Percentiles rank a stretch among this genome's conserved stretches.
Conservation (phyloP, 2,329 filamentous ascomycete species). For the Diaporthe destruens region DNA sequence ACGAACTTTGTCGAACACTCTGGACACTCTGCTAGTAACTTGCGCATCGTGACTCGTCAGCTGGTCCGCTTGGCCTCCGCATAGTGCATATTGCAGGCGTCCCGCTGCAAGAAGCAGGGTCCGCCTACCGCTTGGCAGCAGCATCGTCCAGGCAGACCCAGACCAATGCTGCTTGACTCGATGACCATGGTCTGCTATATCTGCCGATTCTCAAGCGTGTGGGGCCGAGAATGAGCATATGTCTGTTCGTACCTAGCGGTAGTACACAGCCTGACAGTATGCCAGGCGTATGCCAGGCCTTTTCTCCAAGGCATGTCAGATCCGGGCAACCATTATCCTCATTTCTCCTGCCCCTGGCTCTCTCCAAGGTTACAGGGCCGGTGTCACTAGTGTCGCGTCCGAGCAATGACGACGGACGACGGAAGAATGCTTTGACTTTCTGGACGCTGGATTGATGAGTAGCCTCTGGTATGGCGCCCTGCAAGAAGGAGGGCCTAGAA, state of each 20-base stretch:
- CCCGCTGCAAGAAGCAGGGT: constrained; percentile 17
- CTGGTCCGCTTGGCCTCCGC: not conserved
- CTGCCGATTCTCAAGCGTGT: constrained; percentile 37
- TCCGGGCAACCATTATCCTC: not conserved
- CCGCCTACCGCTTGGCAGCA: constrained; percentile 31
- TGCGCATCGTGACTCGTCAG: constrained; percentile 28
- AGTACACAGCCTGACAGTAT: too few species aligned
- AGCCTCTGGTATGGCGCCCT: constrained; percentile 4
- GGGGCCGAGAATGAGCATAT: constrained; percentile 35
- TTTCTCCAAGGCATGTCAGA: not conserved
- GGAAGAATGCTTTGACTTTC: constrained; percentile 24
- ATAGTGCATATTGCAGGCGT: constrained; percentile 28
- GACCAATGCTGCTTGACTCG: constrained; percentile 17
- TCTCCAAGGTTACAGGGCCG: not conserved
- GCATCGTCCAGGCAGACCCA: constrained; percentile 8
- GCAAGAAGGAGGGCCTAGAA: constrained; percentile 25
- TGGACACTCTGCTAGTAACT: not conserved
- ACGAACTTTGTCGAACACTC: not conserved
- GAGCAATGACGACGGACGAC: constrained; percentile 23
- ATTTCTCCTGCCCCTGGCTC: not conserved
- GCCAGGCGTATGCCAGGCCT: not conserved
- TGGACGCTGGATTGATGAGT: constrained; percentile 2
- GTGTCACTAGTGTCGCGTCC: constrained; percentile 31
- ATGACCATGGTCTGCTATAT: constrained; percentile 15
- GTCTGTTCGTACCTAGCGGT: not conserved